Evolutionary conservation across 2,329 filamentous ascomycete genomes (phyloP).

Genomic region (Monosporascus sp.): DNA sequence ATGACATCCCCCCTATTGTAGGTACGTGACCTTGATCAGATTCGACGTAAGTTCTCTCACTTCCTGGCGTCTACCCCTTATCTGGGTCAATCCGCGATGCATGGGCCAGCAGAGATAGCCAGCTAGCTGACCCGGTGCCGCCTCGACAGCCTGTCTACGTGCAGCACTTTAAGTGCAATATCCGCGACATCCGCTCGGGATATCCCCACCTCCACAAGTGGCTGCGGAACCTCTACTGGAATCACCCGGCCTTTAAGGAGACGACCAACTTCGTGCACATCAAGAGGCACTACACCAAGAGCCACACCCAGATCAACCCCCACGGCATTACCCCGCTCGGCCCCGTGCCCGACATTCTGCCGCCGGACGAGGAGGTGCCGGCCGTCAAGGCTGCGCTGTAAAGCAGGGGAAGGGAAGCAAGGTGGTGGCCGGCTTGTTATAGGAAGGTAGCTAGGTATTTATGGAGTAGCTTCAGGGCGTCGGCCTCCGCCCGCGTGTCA

Average conservation of each 20-base stretch:
- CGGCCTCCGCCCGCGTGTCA: too few species aligned
- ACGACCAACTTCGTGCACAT: constrained; percentile 95
- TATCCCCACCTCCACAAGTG: constrained; percentile 79
- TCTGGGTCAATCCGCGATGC: too few species aligned
- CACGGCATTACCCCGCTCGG: constrained; percentile 76
- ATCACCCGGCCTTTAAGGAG: constrained; percentile 66
- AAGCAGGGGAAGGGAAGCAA: too few species aligned
- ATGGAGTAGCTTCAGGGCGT: too few species aligned
- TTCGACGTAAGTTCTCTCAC: constrained; percentile 13
- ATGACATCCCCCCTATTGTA: constrained; percentile 1
- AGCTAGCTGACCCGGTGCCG: constrained; percentile 5
- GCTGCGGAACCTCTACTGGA: constrained; percentile 84
- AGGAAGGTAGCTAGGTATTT: too few species aligned
- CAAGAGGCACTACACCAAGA: constrained; percentile 67
- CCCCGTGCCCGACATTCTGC: constrained; percentile 76
- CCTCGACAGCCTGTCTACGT: constrained; percentile 62
- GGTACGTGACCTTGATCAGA: constrained; percentile 26
- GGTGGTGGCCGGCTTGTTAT: background rate
- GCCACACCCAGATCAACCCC: constrained; percentile 62
- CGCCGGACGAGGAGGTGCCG: constrained; percentile 69
- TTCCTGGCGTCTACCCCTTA: background rate
- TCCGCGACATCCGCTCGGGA: constrained; percentile 76
- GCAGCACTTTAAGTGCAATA: constrained; percentile 84
- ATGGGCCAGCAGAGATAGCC: too few species aligned
- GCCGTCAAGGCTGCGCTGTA: constrained; percentile 35